Evolutionary conservation across 257 asterid genomes (phyloP), one percentile per base, ranked within the genome.

Genomic region (Asclepias syriaca): DNA sequence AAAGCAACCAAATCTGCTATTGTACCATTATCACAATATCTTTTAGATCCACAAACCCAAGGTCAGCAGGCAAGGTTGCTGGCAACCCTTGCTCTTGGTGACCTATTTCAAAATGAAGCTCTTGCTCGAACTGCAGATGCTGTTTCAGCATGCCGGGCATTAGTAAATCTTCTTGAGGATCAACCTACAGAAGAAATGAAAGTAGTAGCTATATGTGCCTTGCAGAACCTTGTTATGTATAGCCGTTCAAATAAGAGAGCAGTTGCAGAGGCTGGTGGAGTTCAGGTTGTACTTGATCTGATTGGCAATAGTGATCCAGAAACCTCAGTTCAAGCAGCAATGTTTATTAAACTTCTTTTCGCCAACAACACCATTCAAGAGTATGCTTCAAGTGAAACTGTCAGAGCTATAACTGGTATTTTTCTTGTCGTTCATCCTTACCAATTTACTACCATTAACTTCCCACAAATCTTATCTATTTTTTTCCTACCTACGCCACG

Each of bases 201-300:
- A 85, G 99, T 95, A 11, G 97, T 95, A 9, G 95, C 99, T 60
- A 87, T 95, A 81, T 95, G 99, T 77, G 89, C 99, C 71, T 77
- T 95, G 69, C 99, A 95, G 87, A 95, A 95, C 81, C 96, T 95
- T 55, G 99, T 92, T 32, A 91, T 91, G 97, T 83, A 95, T 85
- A 92, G 98, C 80, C 81, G 98, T 80, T 95, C 91, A 69, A 95
- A 95, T 77, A 91, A 88, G 79, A 86, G 99, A 85, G 99, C 99
- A 2, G 99, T 95, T 78, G 99, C 99, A n/a, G 99, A 95, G 88
- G 99, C 98, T 69, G 99, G 99, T 70, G 99, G 99, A 18, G 98
- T 95, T 68, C 99, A 95, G 88, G 98, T 90, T 75, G 98, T 95
- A 80, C 90, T 92, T 12, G 98, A 92, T 82, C 88, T 95, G 70